Percentiles rank a stretch among this genome's conserved stretches.
Evolutionary conservation across 225 moss, liverwort and hornwort genomes (phyloP).

Genomic region (Lunularia cruciata): DNA sequence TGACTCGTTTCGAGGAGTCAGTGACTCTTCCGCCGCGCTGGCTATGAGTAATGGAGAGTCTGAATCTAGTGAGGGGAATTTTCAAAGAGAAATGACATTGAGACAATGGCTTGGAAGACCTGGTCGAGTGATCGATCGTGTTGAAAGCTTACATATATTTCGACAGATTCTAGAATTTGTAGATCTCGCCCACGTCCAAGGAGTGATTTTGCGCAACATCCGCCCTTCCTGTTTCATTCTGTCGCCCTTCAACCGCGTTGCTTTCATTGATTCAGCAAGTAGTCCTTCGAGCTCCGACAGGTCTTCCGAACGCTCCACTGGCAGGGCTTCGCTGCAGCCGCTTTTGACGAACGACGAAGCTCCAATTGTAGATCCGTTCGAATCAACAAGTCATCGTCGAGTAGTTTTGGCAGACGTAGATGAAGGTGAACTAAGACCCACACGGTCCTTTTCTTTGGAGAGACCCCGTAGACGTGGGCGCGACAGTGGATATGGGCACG

Average conservation of each 20-base stretch:
- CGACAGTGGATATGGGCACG: constrained; percentile 4
- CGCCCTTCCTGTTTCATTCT: constrained; percentile 93
- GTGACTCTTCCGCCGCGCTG: constrained; percentile 18
- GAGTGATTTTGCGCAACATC: constrained; percentile 87
- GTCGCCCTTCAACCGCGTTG: constrained; percentile 79
- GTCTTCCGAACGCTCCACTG: constrained; percentile 64
- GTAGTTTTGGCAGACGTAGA: constrained; percentile 20
- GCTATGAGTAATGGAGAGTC: constrained; percentile 57
- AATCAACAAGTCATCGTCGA: constrained; percentile 31
- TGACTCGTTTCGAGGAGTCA: constrained; percentile 4
- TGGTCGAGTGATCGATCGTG: constrained; percentile 62
- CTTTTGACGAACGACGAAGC: constrained; percentile 34
- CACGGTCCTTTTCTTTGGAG: constrained; percentile 8
- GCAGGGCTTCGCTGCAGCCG: constrained; percentile 50
- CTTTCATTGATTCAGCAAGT: constrained; percentile 84
- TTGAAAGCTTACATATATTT: constrained; percentile 86
- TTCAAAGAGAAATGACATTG: constrained; percentile 64
- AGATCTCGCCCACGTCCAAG: constrained; percentile 79
- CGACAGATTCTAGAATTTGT: constrained; percentile 97
- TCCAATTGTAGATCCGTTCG: constrained; percentile 27
- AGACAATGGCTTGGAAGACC: constrained; percentile 81
- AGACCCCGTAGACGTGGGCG: constrained; percentile 4
- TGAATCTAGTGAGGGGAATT: constrained; percentile 36
- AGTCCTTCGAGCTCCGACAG: constrained; percentile 75
- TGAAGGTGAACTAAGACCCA: constrained; percentile 18